Base-by-base conservation (phyloP, 2,329 filamentous ascomycete genomes). In the Beauveria sp. region DNA sequence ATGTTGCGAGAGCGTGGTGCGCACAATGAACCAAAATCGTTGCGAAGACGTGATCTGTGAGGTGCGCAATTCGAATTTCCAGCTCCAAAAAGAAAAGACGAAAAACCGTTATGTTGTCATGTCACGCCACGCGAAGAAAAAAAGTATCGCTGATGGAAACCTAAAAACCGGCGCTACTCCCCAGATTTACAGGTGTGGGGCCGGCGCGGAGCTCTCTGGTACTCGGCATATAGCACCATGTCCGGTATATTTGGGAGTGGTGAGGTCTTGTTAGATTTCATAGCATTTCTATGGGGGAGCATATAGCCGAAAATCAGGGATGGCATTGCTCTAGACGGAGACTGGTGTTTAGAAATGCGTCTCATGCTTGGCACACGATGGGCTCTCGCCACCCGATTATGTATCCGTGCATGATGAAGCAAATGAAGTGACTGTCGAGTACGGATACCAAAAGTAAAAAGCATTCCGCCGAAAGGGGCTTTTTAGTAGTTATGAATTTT, bases 151-250 rank as follows among this genome's bases (percentile, higher is more conserved):
- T 42, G 12, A 24, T 57, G 43, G 56, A 34, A 14, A 51, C 28
- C 30, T 38, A 38, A 51, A 58, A 51, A 18, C 56, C 56, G 56
- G 47, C 56, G 46, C 56, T 58, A 58, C 56, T 58, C 56, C 47
- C 56, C 56, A 51, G 56, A 51, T 49, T 51, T 38, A 51, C 24
- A 38, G 12, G 12, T 26, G 56, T 58, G 56, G 56, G 56, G 56
- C 56, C 56, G 56, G 56, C 22, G 30, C 56, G 46, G 56, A 50
- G 34, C 24, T 43, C 20, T 20, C 14, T 50, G 5, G 3, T 5
- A 34, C 18, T 38, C 28, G n/a, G 45, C 43, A 40, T 34, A 38
- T 12, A 45, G 40, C 40, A 40, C 20, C 12, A 30, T 43, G 9
- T 26, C 8, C 5, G 5, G 12, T 24, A 40, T 3, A 4, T 16